These are phyloP conservation scores for Microbotryum intermedium DNA, from an alignment of 1,284 basidiomycete genomes.

Conservation along the genomic window DNA sequence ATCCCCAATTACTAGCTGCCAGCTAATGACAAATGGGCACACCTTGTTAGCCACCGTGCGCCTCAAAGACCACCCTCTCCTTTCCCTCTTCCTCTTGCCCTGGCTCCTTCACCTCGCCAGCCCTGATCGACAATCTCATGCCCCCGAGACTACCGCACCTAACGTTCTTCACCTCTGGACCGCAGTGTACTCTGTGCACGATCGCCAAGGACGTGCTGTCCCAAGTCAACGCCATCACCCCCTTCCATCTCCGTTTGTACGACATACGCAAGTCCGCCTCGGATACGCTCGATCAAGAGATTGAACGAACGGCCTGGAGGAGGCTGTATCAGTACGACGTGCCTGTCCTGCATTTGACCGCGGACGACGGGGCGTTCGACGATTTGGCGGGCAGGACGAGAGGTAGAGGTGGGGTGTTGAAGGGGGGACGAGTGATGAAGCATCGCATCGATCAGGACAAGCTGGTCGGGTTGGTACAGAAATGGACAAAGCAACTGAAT, in stretches of 20 bases:
- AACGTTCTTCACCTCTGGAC: constrained; percentile 27
- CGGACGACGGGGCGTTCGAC: constrained; percentile 7
- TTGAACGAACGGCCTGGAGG: constrained; percentile 27
- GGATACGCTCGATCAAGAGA: constrained; percentile 17
- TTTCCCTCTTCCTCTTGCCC: too few species aligned
- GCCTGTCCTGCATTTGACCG: constrained; percentile 27
- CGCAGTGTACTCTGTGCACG: constrained; percentile 30
- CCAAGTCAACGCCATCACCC: constrained; percentile 9
- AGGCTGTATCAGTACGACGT: constrained; percentile 33
- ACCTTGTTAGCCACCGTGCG: too few species aligned
- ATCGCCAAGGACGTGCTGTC: constrained; percentile 28
- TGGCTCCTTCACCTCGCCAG: too few species aligned
- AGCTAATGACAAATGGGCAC: too few species aligned
- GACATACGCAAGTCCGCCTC: constrained; percentile 18
- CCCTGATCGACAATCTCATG: too few species aligned
- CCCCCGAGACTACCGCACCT: constrained; percentile 18
- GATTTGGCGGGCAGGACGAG: constrained; percentile 10
- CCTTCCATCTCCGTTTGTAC: constrained; percentile 29
- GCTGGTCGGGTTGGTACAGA: constrained; percentile 18
- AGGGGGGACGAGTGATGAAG: constrained; percentile 30
- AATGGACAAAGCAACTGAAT: constrained; percentile 24
- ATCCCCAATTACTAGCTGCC: too few species aligned
- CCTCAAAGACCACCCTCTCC: too few species aligned
- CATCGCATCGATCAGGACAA: constrained; percentile 30
- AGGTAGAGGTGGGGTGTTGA: not conserved